Evolutionary conservation across 1,284 basidiomycete genomes (phyloP).

Genomic region (Sanghuangporus weigelae): DNA sequence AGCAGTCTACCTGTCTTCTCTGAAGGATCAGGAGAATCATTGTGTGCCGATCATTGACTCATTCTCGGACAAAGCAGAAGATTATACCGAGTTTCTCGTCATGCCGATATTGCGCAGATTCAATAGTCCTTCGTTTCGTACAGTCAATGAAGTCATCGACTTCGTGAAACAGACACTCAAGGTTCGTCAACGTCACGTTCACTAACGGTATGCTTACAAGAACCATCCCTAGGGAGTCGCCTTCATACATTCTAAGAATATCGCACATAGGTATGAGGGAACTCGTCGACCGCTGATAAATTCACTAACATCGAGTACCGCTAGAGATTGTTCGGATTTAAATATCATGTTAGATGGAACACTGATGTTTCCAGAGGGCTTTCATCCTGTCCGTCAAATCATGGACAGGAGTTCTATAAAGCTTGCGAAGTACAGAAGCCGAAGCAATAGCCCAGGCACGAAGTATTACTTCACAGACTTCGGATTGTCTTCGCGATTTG

Average conservation of each 20-base stretch:
- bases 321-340: not conserved
- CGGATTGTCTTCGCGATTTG: conserved; percentile 22
- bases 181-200: not conserved
- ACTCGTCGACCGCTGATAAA: not conserved
- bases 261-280: conserved; percentile 6
- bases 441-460: conserved; percentile 16
- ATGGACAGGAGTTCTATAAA: not conserved
- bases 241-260: not conserved
- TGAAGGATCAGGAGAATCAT: conserved; percentile 17
- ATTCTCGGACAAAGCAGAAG: conserved; percentile 1
- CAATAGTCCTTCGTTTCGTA: conserved; percentile 6
- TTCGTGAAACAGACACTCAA: conserved; percentile 10
- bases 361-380: conserved; percentile 2
- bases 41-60: conserved; percentile 18
- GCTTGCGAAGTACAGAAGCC: not conserved
- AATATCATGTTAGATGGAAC: conserved; percentile 11
- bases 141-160: conserved; percentile 6
- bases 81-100: not conserved
- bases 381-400: conserved; percentile 9
- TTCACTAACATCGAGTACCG: not conserved
- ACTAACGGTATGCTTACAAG: not conserved
- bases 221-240: not conserved
- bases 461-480: conserved; percentile 30
- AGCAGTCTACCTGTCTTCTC: conserved; percentile 8
- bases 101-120: conserved; percentile 11